A percentile compares a stretch with the other conserved stretches of the same genome.
Evolutionary conservation across 2,329 filamentous ascomycete genomes (phyloP).

Genomic region (Talaromyces sp.): DNA sequence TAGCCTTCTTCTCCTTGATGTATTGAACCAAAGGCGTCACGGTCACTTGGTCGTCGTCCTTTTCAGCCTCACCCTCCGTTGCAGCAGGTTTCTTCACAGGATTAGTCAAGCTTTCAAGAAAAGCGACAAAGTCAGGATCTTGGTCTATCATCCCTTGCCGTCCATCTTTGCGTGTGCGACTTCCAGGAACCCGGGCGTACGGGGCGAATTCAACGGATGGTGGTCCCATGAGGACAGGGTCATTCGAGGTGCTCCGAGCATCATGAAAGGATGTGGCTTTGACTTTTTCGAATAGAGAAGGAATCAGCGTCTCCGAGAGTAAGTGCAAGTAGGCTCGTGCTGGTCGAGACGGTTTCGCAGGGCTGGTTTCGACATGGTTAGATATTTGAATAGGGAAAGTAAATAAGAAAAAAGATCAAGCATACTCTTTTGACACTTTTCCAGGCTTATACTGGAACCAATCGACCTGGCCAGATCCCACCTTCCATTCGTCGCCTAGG

Average conservation of each 20-base stretch:
- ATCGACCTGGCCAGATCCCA: slow-evolving; percentile 75
- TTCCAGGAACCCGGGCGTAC: slow-evolving; percentile 75
- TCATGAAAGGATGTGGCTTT: slow-evolving; percentile 70
- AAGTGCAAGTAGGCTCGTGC: slow-evolving; percentile 79
- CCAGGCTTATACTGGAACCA: slow-evolving; percentile 70
- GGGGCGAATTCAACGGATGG: slow-evolving; percentile 76
- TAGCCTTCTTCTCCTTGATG: slow-evolving; percentile 86
- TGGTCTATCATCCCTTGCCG: slow-evolving; percentile 94
- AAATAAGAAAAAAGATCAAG: slow-evolving; percentile 10
- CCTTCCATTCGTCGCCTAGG: slow-evolving; percentile 75
- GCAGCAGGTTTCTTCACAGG: slow-evolving; percentile 52
- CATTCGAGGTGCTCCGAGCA: slow-evolving; percentile 68
- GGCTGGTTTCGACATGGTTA: slow-evolving; percentile 40
- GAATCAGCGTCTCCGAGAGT: slow-evolving; percentile 62
- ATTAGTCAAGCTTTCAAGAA: slow-evolving; percentile 81
- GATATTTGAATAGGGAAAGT: slow-evolving; percentile 1
- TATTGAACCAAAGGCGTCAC: slow-evolving; percentile 88
- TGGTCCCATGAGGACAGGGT: slow-evolving; percentile 67
- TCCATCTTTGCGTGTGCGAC: slow-evolving; percentile 69
- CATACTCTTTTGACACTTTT: slow-evolving; percentile 80
- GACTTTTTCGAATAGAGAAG: slow-evolving; percentile 64
- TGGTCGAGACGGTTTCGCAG: slow-evolving; percentile 78
- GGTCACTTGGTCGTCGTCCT: slow-evolving; percentile 59
- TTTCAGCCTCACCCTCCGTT: slow-evolving; percentile 46
- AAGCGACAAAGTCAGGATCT: slow-evolving; percentile 91